Evolutionary conservation across 768 basidiomycete species (phyloP).

Genomic region (Mycena pura): DNA sequence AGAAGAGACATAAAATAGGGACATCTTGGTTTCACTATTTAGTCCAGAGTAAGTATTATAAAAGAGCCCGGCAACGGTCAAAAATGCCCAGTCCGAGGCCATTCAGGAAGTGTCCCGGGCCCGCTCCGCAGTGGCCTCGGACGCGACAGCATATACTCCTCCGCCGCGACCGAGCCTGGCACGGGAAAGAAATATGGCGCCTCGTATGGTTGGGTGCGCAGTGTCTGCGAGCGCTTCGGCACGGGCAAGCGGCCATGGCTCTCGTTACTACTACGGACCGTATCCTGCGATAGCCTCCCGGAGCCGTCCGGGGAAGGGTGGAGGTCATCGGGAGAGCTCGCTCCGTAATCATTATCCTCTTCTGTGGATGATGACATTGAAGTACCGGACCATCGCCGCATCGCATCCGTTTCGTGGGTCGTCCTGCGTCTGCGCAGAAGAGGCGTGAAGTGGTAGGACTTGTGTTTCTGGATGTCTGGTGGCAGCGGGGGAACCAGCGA

Average conservation of each 20-base stretch:
- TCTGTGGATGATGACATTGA: background rate
- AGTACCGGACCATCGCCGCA: background rate
- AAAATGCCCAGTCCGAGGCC: too few relatives aligned
- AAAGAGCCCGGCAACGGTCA: too few relatives aligned
- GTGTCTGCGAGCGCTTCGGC: conserved; percentile 44
- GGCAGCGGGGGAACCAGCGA: background rate
- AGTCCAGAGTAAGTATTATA: too few relatives aligned
- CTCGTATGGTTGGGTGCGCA: conserved; percentile 66
- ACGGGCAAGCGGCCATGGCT: conserved; percentile 21
- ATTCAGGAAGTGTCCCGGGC: conserved; percentile 24
- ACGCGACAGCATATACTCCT: conserved; percentile 35
- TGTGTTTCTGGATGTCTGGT: background rate
- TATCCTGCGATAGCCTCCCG: conserved; percentile 9
- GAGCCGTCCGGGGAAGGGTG: background rate
- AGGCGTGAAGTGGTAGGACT: conserved; percentile 20
- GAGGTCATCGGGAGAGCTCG: background rate
- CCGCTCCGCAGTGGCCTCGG: conserved; percentile 33
- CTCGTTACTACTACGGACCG: background rate
- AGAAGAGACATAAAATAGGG: too few relatives aligned
- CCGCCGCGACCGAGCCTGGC: conserved; percentile 48
- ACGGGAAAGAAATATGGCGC: conserved; percentile 68
- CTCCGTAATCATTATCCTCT: background rate
- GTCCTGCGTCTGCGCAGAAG: conserved; percentile 11
- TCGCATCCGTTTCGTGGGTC: background rate
- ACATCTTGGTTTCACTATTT: too few relatives aligned